Evolutionary conservation across 1,139 yeast genomes (phyloP).

Genomic region (Zygosaccharomyces pseudobailii): DNA sequence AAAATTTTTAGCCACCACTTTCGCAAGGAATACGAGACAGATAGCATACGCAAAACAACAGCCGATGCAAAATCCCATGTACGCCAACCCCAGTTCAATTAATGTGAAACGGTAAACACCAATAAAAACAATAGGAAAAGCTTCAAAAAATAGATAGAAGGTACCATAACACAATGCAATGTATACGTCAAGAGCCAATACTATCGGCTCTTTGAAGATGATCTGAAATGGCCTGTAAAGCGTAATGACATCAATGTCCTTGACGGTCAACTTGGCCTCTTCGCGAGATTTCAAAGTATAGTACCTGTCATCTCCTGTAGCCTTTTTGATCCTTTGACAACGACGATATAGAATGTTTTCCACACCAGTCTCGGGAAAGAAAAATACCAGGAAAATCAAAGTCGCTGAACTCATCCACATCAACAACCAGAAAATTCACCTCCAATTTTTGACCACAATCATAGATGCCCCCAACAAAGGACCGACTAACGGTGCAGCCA

Average conservation of each 20-base stretch:
- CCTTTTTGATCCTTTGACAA: constrained; percentile 42
- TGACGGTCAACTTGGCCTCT: constrained; percentile 32
- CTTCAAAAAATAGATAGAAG: constrained; percentile 55
- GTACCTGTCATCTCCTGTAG: constrained; percentile 43
- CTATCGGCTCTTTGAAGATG: constrained; percentile 42
- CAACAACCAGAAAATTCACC: constrained; percentile 44
- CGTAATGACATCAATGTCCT: constrained; percentile 37
- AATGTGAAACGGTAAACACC: constrained; percentile 43
- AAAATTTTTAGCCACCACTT: constrained; percentile 25
- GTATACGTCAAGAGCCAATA: constrained; percentile 45
- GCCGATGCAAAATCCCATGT: constrained; percentile 44
- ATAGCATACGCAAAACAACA: constrained; percentile 29
- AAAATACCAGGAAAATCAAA: constrained; percentile 34
- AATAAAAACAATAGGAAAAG: constrained; percentile 50
- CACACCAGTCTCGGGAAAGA: constrained; percentile 48
- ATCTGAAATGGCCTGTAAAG: constrained; percentile 48
- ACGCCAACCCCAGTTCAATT: constrained; percentile 47
- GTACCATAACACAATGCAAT: constrained; percentile 51
- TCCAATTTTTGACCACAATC: constrained; percentile 43
- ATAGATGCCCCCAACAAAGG: constrained; percentile 52
- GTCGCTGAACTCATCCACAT: constrained; percentile 39
- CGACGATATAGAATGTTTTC: constrained; percentile 43
- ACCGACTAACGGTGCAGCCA: constrained; percentile 58
- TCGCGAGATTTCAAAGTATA: constrained; percentile 34
- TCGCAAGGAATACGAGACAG: constrained; percentile 11